Conservation (phyloP, 345 rosid genomes). For the Linum trigynum region DNA sequence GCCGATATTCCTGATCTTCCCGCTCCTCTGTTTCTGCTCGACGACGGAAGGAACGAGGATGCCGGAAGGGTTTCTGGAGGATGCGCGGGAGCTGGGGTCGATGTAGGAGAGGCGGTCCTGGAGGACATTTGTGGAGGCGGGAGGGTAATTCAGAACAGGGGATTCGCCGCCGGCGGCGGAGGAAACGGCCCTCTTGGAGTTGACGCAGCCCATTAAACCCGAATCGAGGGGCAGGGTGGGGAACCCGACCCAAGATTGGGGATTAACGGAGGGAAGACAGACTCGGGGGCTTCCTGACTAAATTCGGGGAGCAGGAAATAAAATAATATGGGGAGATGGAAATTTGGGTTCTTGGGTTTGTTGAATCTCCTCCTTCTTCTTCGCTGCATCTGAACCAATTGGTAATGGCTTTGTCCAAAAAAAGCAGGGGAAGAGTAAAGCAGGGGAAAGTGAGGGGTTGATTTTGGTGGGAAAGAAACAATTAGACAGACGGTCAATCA, state of each 20-base stretch:
- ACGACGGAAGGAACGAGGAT: slow-evolving; percentile 2
- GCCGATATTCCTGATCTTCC: background rate
- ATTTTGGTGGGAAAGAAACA: background rate
- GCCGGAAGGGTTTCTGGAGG: slow-evolving; percentile 27
- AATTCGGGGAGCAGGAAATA: too few species aligned
- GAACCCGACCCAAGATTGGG: slow-evolving; percentile 41
- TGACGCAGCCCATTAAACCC: slow-evolving; percentile 15
- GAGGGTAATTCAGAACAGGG: slow-evolving; percentile 22
- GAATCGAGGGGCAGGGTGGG: slow-evolving; percentile 24
- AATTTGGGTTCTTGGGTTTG: slow-evolving; percentile 35
- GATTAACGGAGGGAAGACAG: slow-evolving; percentile 2
- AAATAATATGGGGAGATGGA: too few species aligned
- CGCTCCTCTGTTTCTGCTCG: slow-evolving; percentile 4
- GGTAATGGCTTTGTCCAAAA: background rate
- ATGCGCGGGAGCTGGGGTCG: slow-evolving; percentile 7
- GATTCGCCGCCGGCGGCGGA: slow-evolving; percentile 15
- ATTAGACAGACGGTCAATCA: too few species aligned
- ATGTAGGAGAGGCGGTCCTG: background rate
- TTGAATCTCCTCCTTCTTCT: background rate
- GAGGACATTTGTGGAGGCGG: slow-evolving; percentile 1
- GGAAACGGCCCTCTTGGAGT: slow-evolving; percentile 3
- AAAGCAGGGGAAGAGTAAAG: background rate
- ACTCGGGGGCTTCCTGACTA: background rate
- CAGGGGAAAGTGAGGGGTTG: background rate
- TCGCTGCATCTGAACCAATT: slow-evolving; percentile 35